Evolutionary conservation across 176 grass and related monocot genomes (phyloP), one percentile per base, ranked within the genome.

Genomic region (Triticum timopheevii): DNA sequence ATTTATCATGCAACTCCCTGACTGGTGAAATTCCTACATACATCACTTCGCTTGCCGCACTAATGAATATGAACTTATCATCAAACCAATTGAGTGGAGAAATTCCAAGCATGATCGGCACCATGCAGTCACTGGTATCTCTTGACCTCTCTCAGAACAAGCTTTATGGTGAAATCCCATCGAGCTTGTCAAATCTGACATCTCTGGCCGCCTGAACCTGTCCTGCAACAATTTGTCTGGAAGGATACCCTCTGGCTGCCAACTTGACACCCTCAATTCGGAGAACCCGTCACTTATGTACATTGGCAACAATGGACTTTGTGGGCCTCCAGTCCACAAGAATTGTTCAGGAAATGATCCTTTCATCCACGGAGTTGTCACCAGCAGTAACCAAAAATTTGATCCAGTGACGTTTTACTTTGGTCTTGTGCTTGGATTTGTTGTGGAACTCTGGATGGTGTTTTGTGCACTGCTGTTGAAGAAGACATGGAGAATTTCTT

Each of bases 31-130:
- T 92, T 34, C 82, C 86, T 7, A 5, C 64, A 58, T n/a, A 87
- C 38, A 33, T 92, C 24, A 68, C 66, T 20, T 25, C 2, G 1
- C 85, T 91, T 33, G 12, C 4, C 11, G 31, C 2, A 40, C 2
- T 88, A 10, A 38, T 61, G 2, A 82, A 56, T 52, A 86, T 92
- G 36, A 89, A 88, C 27, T 73, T 89, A 9, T 88, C 90, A 8
- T 17, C 31, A 13, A 91, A 88, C 27, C 40, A 47, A 20, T 45
- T 91, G 8, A 81, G 27, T 2, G 82, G 82, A 34, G 10, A 63
- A 3, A 88, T 92, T 66, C 66, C 86, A 2, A 23, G 72, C n/a
- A 69, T 16, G 5, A 92, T 88, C 9, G 86, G 82, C 1, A 7
- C 22, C 3, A 24, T 92, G 79, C 9, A 39, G 10, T 88, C 67